Base-by-base conservation (phyloP, 2,329 filamentous ascomycete genomes). In the Didymella pinodella region DNA sequence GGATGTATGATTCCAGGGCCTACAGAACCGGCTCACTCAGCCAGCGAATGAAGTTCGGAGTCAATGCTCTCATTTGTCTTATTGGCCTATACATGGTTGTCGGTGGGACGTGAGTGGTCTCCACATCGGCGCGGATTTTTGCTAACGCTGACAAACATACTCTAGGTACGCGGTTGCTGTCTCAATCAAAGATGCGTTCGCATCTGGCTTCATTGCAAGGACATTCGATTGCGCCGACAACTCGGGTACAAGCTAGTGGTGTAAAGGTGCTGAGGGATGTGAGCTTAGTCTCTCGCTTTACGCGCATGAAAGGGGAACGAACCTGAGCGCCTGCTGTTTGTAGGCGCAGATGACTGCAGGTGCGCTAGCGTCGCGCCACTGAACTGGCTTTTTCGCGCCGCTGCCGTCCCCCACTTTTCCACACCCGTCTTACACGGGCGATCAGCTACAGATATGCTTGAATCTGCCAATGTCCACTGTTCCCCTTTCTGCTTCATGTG, bases 1-100 rank as follows among this genome's bases (percentile, higher is more conserved):
- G 47, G 47, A 49, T 49, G 47, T 49, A 49, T 29, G 47, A 49
- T 10, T 16, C 32, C 47, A 49, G 47, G 29, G 47, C 47, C 7
- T 40, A 49, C 25, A 38, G 47, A n/a, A 38, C 34, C 7, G 47
- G 47, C 14, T 38, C 47, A 5, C 14, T 40, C 14, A 25, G 32
- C 10, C 47, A 49, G 47, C 34, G 25, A n/a, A 25, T 22, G 22
- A 38, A 18, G 22, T 49, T 38, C 5, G 31, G 32, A 29, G 25
- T 40, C 25, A 32, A 49, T 22, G 47, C 32, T 12, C 32, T 49
- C 32, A 49, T 49, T 22, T 49, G 36, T 14, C 36, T 43, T 4
- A 38, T 43, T 50, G 48, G 48, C 36, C 36, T 50, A 16, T 50
- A 50, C 18, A 50, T 50, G 48, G 20, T 50, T 11, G 36, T 50